phyloP scores from a whole-genome alignment of 1,284 basidiomycete species.

The Agaricales sp. region DNA sequence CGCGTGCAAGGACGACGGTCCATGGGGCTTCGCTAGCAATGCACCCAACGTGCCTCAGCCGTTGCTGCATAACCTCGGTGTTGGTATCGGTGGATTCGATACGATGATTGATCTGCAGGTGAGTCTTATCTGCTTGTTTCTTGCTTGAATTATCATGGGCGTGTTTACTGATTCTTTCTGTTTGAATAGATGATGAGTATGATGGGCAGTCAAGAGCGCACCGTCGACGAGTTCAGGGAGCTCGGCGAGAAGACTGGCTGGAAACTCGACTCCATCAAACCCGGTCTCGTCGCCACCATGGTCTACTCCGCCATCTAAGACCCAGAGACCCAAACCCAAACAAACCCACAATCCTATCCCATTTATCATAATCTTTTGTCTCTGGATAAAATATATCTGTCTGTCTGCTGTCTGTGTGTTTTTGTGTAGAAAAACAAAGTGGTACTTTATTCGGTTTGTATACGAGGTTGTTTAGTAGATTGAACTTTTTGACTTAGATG shows the following conservation, averaged over 20 bases:
- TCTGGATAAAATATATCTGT: too few species aligned
- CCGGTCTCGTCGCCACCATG: constrained; percentile 14
- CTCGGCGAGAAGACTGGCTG: constrained; percentile 17
- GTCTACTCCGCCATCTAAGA: too few species aligned
- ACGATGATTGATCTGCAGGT: constrained; percentile 14
- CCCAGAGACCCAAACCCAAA: too few species aligned
- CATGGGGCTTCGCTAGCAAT: neutral
- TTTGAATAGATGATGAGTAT: constrained; percentile 17
- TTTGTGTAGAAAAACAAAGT: too few species aligned
- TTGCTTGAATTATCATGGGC: too few species aligned
- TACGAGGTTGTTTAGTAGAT: too few species aligned
- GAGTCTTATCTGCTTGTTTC: neutral
- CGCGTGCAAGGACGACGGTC: constrained; percentile 5
- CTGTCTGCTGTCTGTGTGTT: too few species aligned
- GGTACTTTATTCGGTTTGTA: too few species aligned
- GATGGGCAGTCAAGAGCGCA: constrained; percentile 19
- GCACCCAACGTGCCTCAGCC: constrained; percentile 10
- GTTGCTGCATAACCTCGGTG: constrained; percentile 14
- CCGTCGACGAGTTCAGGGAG: constrained; percentile 15
- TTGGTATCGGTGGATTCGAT: constrained; percentile 12
- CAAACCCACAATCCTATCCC: too few species aligned
- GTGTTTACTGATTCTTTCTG: neutral
- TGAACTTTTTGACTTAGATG: too few species aligned
- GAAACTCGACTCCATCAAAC: constrained; percentile 17
- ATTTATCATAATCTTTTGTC: too few species aligned